A percentile compares a stretch with the other conserved stretches of the same genome.
Evolutionary conservation across 2,329 filamentous ascomycete genomes (phyloP).

Genomic region (Trichoderma koningii): DNA sequence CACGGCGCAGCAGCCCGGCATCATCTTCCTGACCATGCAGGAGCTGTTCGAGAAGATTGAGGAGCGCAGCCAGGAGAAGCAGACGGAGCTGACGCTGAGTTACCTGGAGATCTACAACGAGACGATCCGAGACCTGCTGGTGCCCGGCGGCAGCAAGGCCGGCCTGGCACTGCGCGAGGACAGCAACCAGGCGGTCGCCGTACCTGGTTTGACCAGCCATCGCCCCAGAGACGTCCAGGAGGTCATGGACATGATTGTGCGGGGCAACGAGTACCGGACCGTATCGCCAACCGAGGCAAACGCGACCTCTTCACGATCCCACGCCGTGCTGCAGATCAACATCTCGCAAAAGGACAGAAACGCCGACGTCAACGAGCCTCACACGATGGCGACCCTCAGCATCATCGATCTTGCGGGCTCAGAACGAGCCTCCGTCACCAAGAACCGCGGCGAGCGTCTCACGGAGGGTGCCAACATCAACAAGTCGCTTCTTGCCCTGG

Average conservation of each 20-base stretch:
- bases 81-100: conserved; percentile 86
- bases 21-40: conserved; percentile 99
- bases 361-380: conserved; percentile 86
- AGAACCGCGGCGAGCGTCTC: conserved; percentile 89
- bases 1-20: conserved; percentile 87
- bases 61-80: conserved; percentile 83
- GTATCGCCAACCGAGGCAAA: conserved; percentile 98
- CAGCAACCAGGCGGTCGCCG: conserved; percentile 87
- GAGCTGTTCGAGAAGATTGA: conserved; percentile 94
- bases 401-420: conserved; percentile 98
- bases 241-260: conserved; percentile 99
- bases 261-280: conserved; percentile 90
- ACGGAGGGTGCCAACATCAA: conserved; percentile 98
- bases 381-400: conserved; percentile 96
- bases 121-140: conserved; percentile 90
- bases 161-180: conserved; percentile 93
- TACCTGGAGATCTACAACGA: conserved; percentile 99
- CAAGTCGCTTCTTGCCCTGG: conserved; percentile 91
- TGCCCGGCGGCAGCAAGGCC: conserved; percentile 79
- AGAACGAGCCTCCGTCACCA: conserved; percentile 92
- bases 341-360: conserved; percentile 92
- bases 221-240: conserved; percentile 88
- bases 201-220: conserved; percentile 87
- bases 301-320: conserved; percentile 93
- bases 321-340: conserved; percentile 97